phyloP scores from a whole-genome alignment of 192 early-diverging fungal genomes.

The Coemansia sp. region DNA sequence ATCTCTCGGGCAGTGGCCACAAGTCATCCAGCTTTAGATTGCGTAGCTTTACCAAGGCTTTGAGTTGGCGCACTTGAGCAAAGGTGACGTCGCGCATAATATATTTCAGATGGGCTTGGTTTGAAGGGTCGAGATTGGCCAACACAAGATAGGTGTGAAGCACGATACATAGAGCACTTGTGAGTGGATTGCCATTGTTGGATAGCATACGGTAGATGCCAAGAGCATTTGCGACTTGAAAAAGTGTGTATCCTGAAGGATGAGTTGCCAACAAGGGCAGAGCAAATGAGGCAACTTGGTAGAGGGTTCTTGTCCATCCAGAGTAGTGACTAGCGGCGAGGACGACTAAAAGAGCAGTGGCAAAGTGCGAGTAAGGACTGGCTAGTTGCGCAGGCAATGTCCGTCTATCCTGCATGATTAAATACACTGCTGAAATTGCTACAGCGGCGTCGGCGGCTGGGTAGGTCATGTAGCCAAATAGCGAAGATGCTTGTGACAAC shows the following conservation, averaged over 20 bases:
- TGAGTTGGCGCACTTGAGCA: constrained; percentile 19
- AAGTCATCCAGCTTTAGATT: constrained; percentile 19
- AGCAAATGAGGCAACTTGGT: neutral
- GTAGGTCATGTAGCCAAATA: neutral
- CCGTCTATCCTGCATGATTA: neutral
- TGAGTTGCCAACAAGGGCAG: neutral
- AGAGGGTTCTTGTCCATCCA: neutral
- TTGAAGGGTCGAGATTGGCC: constrained; percentile 7
- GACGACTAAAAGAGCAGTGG: constrained; percentile 1
- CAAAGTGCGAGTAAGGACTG: neutral
- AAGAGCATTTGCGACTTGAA: constrained; percentile 15
- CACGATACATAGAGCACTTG: neutral
- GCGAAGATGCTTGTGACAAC: neutral
- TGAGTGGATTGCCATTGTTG: neutral
- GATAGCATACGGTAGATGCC: constrained; percentile 7
- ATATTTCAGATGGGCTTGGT: neutral
- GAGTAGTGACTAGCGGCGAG: neutral
- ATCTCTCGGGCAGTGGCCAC: constrained; percentile 20
- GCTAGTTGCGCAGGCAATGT: neutral
- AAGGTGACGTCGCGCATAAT: constrained; percentile 2
- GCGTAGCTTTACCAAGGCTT: constrained; percentile 11
- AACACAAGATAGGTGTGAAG: constrained; percentile 15
- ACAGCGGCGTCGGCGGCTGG: neutral
- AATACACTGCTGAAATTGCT: neutral
- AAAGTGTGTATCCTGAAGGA: neutral